phyloP scores from a whole-genome alignment of 805 yeast genomes.

The Suhomyces prunicola region DNA sequence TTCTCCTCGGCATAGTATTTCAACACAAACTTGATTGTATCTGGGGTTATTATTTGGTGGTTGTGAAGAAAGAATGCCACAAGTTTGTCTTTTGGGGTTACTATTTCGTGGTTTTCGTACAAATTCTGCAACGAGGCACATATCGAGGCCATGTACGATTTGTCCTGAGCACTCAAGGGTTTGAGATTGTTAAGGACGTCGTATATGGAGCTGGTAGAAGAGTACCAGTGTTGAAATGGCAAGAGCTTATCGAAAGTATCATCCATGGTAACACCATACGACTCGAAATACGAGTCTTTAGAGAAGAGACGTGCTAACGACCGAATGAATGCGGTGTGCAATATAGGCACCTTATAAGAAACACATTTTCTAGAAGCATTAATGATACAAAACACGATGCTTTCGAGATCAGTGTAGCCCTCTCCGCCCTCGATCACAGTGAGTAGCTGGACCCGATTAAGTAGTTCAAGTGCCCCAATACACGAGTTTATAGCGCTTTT shows the following conservation, averaged over 20 bases:
- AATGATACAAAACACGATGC: conserved; percentile 29
- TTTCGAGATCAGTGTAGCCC: conserved; percentile 18
- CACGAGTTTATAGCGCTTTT: conserved; percentile 22
- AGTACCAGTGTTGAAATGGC: conserved; percentile 42
- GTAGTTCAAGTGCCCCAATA: conserved; percentile 38
- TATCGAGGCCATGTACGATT: conserved; percentile 31
- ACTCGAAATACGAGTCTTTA: conserved; percentile 18
- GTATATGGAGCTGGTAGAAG: conserved; percentile 37
- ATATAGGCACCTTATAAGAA: conserved; percentile 31
- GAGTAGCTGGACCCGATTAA: conserved; percentile 29
- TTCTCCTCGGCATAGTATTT: conserved; percentile 46
- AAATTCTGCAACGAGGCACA: conserved; percentile 32
- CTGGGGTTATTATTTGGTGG: conserved; percentile 33
- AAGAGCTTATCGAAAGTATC: conserved; percentile 24
- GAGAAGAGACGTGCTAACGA: conserved; percentile 40
- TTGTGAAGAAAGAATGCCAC: conserved; percentile 40
- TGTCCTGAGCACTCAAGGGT: conserved; percentile 25
- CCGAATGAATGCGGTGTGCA: conserved; percentile 40
- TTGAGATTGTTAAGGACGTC: conserved; percentile 28
- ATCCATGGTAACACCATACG: conserved; percentile 12
- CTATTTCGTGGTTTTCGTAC: conserved; percentile 30
- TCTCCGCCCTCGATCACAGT: conserved; percentile 15
- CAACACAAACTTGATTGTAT: conserved; percentile 43
- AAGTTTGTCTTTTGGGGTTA: conserved; percentile 43
- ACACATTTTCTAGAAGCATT: conserved; percentile 29